Base-by-base conservation (phyloP, 2,329 filamentous ascomycete species). In the Lachnum nothofagi region DNA sequence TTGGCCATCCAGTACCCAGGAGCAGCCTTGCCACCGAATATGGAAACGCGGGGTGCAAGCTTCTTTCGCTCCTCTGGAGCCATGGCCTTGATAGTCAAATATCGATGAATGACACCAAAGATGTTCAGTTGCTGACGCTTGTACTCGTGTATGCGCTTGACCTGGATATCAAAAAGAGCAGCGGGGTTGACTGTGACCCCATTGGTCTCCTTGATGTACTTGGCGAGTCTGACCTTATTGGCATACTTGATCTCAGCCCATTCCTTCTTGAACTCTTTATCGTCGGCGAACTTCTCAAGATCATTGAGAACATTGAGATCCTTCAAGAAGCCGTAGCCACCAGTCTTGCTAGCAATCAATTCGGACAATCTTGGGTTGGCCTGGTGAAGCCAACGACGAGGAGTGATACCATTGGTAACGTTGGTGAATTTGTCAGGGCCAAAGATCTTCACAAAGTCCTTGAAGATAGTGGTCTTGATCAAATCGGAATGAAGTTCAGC, bases 1-100 rank as follows among this genome's bases (percentile, higher is more conserved):
- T 98, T 98, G 31, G 93, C 93, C 93, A 97, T 98, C 93, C 93
- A 98, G 76, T 98, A 98, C 14, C 93, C 93, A 0, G 93, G 93
- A 2, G 93, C 93, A 22, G 93, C 93, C 73, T 98, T 98, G 62
- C 93, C 93, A 65, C 93, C 93, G 66, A 98, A 97, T 68, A 98
- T 94, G 49, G 87, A 93, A 8, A 97, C 93, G 44, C 91, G 85
- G 14, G 91, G 89, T 38, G 85, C 80, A 52, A 88, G 77, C 72
- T 93, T 93, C 77, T 94, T 91, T 58, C 84, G 82, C 66, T 95
- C 86, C 61, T 90, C 88, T 0, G 88, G 75, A 20, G 78, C 81
- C 85, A 95, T 82, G 29, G 80, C 78, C 74, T 97, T 98, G 67
- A 98, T 85, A 12, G 80, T 79, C 33, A 98, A 77, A 68, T 97